A percentile compares a stretch with the other conserved stretches of the same genome.
Conservation (phyloP, 305 asterid genomes). For the Plantago lanceolata region DNA sequence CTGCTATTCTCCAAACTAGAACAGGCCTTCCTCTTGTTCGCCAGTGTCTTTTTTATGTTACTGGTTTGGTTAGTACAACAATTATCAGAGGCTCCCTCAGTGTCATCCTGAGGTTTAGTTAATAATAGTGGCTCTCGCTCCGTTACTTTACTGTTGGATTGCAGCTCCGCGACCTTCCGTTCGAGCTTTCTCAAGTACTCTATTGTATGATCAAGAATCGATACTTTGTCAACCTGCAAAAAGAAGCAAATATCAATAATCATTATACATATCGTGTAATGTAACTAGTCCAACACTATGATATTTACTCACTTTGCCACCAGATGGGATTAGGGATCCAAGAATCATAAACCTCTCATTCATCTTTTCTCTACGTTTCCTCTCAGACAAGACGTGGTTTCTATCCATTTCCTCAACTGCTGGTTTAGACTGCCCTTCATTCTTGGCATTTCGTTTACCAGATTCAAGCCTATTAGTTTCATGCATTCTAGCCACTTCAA, state of each 20-base stretch:
- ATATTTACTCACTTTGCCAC: slow-evolving; percentile 63
- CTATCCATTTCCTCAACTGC: slow-evolving; percentile 52
- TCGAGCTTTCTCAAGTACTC: slow-evolving; percentile 70
- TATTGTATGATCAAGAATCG: slow-evolving; percentile 77
- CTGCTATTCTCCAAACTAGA: slow-evolving; percentile 32
- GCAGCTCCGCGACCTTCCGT: slow-evolving; percentile 59
- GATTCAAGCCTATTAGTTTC: slow-evolving; percentile 31
- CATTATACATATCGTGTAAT: neutral
- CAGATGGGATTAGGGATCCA: slow-evolving; percentile 71
- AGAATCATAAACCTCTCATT: slow-evolving; percentile 67
- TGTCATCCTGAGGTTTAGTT: slow-evolving; percentile 42
- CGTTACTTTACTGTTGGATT: slow-evolving; percentile 43
- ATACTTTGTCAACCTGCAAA: slow-evolving; percentile 77
- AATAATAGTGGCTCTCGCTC: slow-evolving; percentile 35
- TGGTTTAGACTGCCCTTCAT: slow-evolving; percentile 26
- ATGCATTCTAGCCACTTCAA: slow-evolving; percentile 65
- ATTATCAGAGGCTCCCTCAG: slow-evolving; percentile 66
- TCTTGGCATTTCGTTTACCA: slow-evolving; percentile 28
- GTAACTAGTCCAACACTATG: neutral
- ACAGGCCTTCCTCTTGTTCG: slow-evolving; percentile 61
- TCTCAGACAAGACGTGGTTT: slow-evolving; percentile 65
- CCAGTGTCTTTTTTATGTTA: slow-evolving; percentile 32
- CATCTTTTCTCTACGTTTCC: slow-evolving; percentile 68
- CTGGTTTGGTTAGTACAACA: slow-evolving; percentile 35
- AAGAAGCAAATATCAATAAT: slow-evolving; percentile 5